These are phyloP conservation scores for Aspergillus ustus DNA, from an alignment of 2,329 filamentous ascomycete species.

Conservation along the genomic window DNA sequence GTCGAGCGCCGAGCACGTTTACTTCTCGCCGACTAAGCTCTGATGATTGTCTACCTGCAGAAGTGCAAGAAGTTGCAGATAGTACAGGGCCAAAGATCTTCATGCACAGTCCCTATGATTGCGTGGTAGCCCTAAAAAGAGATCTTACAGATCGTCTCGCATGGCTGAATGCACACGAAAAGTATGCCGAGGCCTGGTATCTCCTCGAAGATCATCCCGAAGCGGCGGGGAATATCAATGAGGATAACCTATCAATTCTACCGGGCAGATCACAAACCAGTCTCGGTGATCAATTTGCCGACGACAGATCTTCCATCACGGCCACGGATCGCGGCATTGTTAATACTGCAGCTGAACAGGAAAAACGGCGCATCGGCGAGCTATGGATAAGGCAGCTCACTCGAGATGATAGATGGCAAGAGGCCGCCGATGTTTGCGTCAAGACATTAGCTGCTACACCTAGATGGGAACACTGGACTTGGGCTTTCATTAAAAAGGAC, in stretches of 20 bases:
- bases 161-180: constrained; percentile 82
- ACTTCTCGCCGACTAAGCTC: constrained; percentile 57
- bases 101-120: constrained; percentile 95
- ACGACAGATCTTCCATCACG: constrained; percentile 69
- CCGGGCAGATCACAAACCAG: constrained; percentile 47
- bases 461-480: constrained; percentile 95
- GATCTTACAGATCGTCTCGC: constrained; percentile 82
- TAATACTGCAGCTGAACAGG: constrained; percentile 74
- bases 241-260: constrained; percentile 42
- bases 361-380: constrained; percentile 90
- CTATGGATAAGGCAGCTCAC: constrained; percentile 90
- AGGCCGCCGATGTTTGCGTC: constrained; percentile 79
- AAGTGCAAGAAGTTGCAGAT: constrained; percentile 54
- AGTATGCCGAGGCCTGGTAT: constrained; percentile 86
- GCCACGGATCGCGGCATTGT: constrained; percentile 63
- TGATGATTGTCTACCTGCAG: constrained; percentile 42
- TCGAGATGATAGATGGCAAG: constrained; percentile 72
- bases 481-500: constrained; percentile 82
- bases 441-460: constrained; percentile 79
- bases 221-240: constrained; percentile 51
- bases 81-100: constrained; percentile 78
- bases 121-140: constrained; percentile 85
- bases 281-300: constrained; percentile 71
- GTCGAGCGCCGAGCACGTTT: constrained; percentile 55
- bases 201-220: constrained; percentile 88